Evolutionary conservation across 139 green algal species (phyloP), one percentile per base, ranked within the genome.

Genomic region (Nannochloris sp.): DNA sequence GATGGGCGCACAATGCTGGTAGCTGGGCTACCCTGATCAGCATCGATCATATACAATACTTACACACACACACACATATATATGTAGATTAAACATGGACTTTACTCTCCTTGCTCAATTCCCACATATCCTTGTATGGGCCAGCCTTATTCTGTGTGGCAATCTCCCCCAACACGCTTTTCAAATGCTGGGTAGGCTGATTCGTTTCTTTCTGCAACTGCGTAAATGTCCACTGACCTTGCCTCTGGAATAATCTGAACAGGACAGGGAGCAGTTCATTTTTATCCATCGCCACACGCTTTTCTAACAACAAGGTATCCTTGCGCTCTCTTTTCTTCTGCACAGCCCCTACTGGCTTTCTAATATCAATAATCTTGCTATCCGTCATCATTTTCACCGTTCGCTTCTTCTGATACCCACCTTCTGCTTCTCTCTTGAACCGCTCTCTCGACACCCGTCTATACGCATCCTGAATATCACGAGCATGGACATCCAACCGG

Each of bases 181-280:
- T 87, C 5, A 87, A 62, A 49, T 74, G 74, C 40, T 57, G 43
- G n/a, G 61, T 67, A 2, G 80, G 80, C 66, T 85, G 78, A 36
- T 77, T 62, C 23, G 77, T 77, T 62, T 85, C 61, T 31, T 71
- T 71, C 68, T 87, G 80, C 56, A 89, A 49, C 59, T 76, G 61
- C 26, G 37, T 9, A n/a, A 89, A 79, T 3, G 56, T 64, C 82
- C 79, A 89, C 10, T 72, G 57, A 17, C 56, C 23, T 45, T 83
- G 69, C 36, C 69, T 68, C 58, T 84, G 74, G 78, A 89, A 89
- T 61, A 82, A 49, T 23, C 43, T 51, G 49, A 85, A 80, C 16
- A 84, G 50, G 37, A 70, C 62, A 23, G 10, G 8, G 58, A 80
- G 67, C 25, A 88, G 59, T 61, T 81, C 66, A 2, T 67, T 43